Conservation (phyloP, 1,284 basidiomycete genomes). For the Erythrobasidium hasegawianum region DNA sequence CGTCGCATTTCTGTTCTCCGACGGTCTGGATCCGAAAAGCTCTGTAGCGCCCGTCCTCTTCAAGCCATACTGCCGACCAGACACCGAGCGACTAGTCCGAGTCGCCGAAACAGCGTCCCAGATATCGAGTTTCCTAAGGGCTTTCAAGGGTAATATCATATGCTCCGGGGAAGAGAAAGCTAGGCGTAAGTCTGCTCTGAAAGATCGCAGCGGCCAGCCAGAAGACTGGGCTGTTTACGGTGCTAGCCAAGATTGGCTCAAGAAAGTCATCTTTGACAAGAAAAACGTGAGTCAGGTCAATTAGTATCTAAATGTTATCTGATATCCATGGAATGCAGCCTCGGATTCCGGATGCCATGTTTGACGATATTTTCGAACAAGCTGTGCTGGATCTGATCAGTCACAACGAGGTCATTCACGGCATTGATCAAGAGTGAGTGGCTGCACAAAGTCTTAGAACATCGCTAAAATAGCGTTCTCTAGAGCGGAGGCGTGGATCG, state of each 20-base stretch:
- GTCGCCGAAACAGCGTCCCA: conserved; percentile 72
- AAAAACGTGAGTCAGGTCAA: conserved; percentile 37
- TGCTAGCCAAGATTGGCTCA: conserved; percentile 38
- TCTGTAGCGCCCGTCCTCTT: conserved; percentile 56
- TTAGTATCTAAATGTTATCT: too few relatives aligned
- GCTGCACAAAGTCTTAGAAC: background rate
- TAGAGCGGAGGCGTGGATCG: conserved; percentile 70
- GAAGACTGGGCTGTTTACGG: conserved; percentile 42
- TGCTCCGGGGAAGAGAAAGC: conserved; percentile 34
- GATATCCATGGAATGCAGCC: too few relatives aligned
- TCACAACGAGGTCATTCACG: conserved; percentile 73
- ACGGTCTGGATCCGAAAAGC: conserved; percentile 53
- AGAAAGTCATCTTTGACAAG: conserved; percentile 37
- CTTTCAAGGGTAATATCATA: conserved; percentile 45
- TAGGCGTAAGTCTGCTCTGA: conserved; percentile 29
- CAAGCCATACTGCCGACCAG: conserved; percentile 73
- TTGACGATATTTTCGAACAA: conserved; percentile 67
- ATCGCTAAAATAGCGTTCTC: background rate
- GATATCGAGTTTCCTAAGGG: conserved; percentile 58
- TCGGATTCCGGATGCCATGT: background rate
- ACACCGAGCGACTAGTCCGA: conserved; percentile 71
- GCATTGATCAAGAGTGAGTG: conserved; percentile 66
- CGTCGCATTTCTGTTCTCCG: conserved; percentile 46
- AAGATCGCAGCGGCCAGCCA: background rate
- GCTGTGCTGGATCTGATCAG: conserved; percentile 75